A percentile compares a stretch with the other conserved stretches of the same genome.
phyloP scores from a whole-genome alignment of 768 basidiomycete genomes.

The Tulasnella sp. region DNA sequence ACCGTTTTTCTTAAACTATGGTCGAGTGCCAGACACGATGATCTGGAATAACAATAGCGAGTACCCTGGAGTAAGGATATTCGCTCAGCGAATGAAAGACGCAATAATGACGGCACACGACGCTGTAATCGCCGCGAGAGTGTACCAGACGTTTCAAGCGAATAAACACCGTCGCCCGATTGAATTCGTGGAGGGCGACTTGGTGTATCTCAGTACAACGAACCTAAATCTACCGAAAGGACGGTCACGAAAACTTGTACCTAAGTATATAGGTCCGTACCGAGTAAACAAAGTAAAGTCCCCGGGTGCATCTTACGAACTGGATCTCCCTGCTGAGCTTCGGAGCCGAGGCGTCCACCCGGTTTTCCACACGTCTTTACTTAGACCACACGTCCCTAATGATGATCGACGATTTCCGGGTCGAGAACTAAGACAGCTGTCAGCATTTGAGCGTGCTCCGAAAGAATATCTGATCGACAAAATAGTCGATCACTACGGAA shows the following conservation, averaged over 20 bases:
- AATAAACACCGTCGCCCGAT: constrained; percentile 25
- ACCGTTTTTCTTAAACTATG: no score
- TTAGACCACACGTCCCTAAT: constrained; percentile 31
- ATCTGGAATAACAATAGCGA: no score
- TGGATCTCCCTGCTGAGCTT: constrained; percentile 30
- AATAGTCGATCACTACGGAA: constrained; percentile 29
- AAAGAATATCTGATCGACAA: constrained; percentile 29
- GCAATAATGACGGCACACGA: constrained; percentile 30
- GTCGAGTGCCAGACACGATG: no score
- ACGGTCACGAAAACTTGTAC: constrained; percentile 28
- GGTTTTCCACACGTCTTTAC: constrained; percentile 34
- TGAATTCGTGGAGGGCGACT: constrained; percentile 27
- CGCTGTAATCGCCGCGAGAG: constrained; percentile 26
- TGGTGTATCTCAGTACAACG: constrained; percentile 34
- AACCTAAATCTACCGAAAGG: constrained; percentile 33
- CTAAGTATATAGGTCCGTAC: constrained; percentile 40
- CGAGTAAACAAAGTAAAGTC: constrained; percentile 20
- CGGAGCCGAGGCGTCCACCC: constrained; percentile 28
- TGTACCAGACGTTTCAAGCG: constrained; percentile 27
- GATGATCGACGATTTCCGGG: constrained; percentile 35
- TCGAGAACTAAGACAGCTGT: constrained; percentile 26
- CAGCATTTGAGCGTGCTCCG: constrained; percentile 24
- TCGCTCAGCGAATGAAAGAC: constrained; percentile 25
- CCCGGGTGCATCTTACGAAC: constrained; percentile 22
- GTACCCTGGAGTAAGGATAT: constrained; percentile 26